Percentiles rank a stretch among this genome's conserved stretches.
Conservation (phyloP, 495 filamentous ascomycete genomes). For the Aspergillus taichungensis region DNA sequence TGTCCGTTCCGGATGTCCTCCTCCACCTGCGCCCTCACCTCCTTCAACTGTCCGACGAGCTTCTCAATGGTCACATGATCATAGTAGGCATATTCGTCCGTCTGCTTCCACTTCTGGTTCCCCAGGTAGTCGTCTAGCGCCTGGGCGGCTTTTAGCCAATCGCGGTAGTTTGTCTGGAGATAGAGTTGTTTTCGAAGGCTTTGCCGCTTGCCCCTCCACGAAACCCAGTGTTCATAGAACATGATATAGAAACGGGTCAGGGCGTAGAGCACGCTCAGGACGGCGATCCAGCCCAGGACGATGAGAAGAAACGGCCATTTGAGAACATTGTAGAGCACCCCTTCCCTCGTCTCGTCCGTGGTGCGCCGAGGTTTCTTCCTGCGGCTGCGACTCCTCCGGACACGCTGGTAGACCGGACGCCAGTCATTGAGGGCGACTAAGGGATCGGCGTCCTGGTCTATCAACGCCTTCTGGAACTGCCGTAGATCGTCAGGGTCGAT, state of each 20-base stretch:
- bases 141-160: constrained; percentile 73
- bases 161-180: constrained; percentile 60
- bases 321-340: constrained; percentile 74
- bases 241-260: constrained; percentile 83
- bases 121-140: constrained; percentile 75
- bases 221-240: constrained; percentile 63
- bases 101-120: constrained; percentile 76
- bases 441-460: constrained; percentile 38
- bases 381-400: constrained; percentile 40
- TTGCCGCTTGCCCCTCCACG: constrained; percentile 59
- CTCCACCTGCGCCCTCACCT: constrained; percentile 49
- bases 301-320: constrained; percentile 85
- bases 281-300: constrained; percentile 70
- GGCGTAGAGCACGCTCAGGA: constrained; percentile 60
- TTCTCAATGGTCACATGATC: constrained; percentile 72
- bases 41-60: constrained; percentile 64
- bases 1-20: constrained; percentile 25
- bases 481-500: constrained; percentile 45
- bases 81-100: constrained; percentile 91
- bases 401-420: constrained; percentile 65
- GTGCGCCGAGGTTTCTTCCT: constrained; percentile 43
- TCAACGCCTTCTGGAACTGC: constrained; percentile 43
- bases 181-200: constrained; percentile 59
- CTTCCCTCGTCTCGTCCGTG: constrained; percentile 89
- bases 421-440: constrained; percentile 76